Conservation (phyloP, 176 grass and related monocot species). For the Cenchrus purpureus region DNA sequence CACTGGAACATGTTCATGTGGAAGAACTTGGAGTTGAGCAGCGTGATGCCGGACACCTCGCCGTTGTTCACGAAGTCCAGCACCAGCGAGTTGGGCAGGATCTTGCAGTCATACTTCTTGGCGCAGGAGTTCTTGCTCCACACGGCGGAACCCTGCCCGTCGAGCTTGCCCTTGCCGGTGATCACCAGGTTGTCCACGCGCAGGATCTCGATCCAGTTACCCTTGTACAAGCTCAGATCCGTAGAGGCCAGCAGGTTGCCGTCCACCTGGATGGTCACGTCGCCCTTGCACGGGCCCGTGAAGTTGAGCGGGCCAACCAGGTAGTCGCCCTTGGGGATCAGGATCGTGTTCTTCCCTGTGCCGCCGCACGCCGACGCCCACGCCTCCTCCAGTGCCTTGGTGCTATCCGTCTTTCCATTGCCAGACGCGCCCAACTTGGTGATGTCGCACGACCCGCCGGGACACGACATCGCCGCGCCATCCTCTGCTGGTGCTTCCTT, state of each 20-base stretch:
- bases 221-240: constrained; percentile 35
- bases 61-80: constrained; percentile 44
- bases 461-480: not conserved
- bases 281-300: constrained; percentile 58
- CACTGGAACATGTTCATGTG: constrained; percentile 61
- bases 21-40: constrained; percentile 66
- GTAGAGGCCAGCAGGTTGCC: constrained; percentile 52
- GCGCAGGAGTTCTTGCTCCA: constrained; percentile 60
- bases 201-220: constrained; percentile 61
- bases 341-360: constrained; percentile 33
- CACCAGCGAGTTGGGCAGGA: constrained; percentile 54
- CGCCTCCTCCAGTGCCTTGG: constrained; percentile 51
- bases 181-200: constrained; percentile 46
- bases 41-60: constrained; percentile 35
- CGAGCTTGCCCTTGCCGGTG: constrained; percentile 46
- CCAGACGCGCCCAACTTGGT: constrained; percentile 37
- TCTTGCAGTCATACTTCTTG: constrained; percentile 58
- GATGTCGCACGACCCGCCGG: constrained; percentile 24
- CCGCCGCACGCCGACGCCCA: constrained; percentile 47
- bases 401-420: constrained; percentile 49
- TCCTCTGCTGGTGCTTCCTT: too few species aligned
- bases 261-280: constrained; percentile 40
- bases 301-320: constrained; percentile 40
- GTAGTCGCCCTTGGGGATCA: constrained; percentile 52
- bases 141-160: constrained; percentile 54